These are phyloP conservation scores for Suhomyces panamericanus DNA, from an alignment of 1,139 yeast species.

Conservation along the genomic window DNA sequence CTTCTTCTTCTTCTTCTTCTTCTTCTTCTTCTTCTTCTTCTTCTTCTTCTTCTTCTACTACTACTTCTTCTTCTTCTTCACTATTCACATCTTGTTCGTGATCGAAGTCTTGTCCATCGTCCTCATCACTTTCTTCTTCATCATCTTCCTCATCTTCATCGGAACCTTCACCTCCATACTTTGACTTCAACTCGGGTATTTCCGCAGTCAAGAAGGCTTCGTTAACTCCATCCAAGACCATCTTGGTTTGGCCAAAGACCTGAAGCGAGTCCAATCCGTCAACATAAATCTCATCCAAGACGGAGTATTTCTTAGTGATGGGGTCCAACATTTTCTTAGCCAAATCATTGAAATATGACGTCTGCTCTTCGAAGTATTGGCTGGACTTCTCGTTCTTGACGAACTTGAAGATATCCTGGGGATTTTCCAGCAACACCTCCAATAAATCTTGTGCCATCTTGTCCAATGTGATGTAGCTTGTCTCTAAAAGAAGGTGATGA, in stretches of 20 bases:
- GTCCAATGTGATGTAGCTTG: not conserved
- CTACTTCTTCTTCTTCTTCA: too few relatives aligned
- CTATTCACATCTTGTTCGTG: conserved; percentile 18
- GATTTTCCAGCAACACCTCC: conserved; percentile 22
- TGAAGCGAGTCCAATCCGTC: conserved; percentile 91
- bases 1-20: too few relatives aligned
- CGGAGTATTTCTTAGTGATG: conserved; percentile 60
- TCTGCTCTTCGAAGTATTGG: conserved; percentile 12
- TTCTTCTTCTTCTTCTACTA: too few relatives aligned
- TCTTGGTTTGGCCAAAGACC: conserved; percentile 90
- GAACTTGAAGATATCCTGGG: conserved; percentile 30
- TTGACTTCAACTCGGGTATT: conserved; percentile 43
- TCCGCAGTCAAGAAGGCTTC: conserved; percentile 53
- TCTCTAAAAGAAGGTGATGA: conserved; percentile 8
- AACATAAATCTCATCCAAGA: conserved; percentile 75
- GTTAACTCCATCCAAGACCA: conserved; percentile 72
- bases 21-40: too few relatives aligned
- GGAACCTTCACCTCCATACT: conserved; percentile 19
- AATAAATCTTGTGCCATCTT: conserved; percentile 23
- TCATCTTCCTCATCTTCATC: conserved; percentile 21
- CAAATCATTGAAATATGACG: conserved; percentile 31
- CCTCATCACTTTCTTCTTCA: conserved; percentile 17
- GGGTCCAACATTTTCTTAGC: conserved; percentile 67
- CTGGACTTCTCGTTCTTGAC: conserved; percentile 15
- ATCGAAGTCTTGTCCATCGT: conserved; percentile 15